Evolutionary conservation across 2,329 filamentous ascomycete genomes (phyloP).

Genomic region (Phyllosticta citriasiana): DNA sequence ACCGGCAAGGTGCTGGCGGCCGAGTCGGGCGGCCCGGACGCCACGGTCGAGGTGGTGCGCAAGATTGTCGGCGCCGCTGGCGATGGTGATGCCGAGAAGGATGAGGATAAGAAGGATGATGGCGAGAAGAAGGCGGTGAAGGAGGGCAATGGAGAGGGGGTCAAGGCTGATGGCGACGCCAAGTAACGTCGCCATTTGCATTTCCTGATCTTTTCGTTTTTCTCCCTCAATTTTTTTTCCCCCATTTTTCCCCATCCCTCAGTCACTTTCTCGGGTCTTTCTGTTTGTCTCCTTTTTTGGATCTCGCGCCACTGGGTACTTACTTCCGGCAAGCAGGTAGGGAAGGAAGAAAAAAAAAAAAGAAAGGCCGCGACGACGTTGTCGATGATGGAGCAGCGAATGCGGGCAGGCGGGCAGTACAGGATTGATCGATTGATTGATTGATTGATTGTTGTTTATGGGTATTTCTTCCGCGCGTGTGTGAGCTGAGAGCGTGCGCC

Average conservation of each 20-base stretch:
- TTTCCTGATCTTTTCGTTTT: too few species aligned
- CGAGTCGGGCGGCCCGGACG: slow-evolving; percentile 65
- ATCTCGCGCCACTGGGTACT: too few species aligned
- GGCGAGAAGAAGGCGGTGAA: not conserved
- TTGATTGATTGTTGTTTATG: too few species aligned
- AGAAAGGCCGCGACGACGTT: too few species aligned
- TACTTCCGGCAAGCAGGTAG: too few species aligned
- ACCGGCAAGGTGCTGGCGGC: slow-evolving; percentile 67
- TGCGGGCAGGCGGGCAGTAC: too few species aligned
- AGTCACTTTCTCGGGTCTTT: not conserved
- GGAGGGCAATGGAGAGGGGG: not conserved
- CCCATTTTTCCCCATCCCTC: not conserved
- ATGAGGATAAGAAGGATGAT: not conserved
- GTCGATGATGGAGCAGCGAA: too few species aligned
- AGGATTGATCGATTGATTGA: too few species aligned
- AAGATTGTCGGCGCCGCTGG: slow-evolving; percentile 41
- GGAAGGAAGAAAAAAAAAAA: too few species aligned
- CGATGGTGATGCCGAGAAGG: not conserved
- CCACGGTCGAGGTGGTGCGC: slow-evolving; percentile 67
- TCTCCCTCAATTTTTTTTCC: not conserved
- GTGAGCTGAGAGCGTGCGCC: too few species aligned
- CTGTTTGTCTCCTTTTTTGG: too few species aligned
- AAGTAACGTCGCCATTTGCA: not conserved
- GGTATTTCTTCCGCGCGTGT: too few species aligned
- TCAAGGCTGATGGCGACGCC: not conserved